phyloP scores from a whole-genome alignment of 768 basidiomycete species.

The Auricularia heimuer region DNA sequence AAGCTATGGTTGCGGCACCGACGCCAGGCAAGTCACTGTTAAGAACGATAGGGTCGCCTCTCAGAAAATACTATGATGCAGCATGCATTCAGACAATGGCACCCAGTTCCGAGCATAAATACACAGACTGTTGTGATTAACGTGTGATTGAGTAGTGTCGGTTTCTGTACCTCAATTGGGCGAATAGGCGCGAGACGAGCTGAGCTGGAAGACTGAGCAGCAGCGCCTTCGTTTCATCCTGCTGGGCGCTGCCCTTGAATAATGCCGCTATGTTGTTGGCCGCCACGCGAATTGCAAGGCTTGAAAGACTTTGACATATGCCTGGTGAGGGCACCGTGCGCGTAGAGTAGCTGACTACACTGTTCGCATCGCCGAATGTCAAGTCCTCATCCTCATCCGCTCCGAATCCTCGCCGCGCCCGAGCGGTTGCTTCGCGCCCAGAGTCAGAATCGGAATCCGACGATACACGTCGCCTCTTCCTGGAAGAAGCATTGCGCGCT shows the following conservation, averaged over 20 bases:
- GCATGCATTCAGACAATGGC: neutral
- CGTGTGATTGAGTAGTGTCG: conserved; percentile 41
- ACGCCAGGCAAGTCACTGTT: conserved; percentile 44
- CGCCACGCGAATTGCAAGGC: neutral
- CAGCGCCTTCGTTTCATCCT: neutral
- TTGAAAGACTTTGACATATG: neutral
- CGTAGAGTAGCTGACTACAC: neutral
- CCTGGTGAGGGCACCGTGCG: neutral
- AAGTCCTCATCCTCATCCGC: neutral
- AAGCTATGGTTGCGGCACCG: conserved; percentile 37
- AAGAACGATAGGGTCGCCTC: conserved; percentile 40
- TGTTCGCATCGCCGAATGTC: conserved; percentile 3
- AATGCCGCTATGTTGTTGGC: neutral
- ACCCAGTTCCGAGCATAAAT: neutral
- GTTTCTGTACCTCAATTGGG: conserved; percentile 40
- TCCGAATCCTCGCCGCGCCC: neutral
- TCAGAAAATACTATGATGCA: conserved; percentile 42
- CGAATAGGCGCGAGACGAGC: conserved; percentile 40
- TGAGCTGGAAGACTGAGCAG: conserved; percentile 43
- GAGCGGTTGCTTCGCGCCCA: neutral
- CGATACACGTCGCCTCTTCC: neutral
- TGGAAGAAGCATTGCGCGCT: neutral
- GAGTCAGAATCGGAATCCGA: neutral
- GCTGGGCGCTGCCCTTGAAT: neutral
- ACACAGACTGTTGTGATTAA: conserved; percentile 44